Evolutionary conservation across 2,329 filamentous ascomycete species (phyloP).

Genomic region (Plenodomus tracheiphilus): DNA sequence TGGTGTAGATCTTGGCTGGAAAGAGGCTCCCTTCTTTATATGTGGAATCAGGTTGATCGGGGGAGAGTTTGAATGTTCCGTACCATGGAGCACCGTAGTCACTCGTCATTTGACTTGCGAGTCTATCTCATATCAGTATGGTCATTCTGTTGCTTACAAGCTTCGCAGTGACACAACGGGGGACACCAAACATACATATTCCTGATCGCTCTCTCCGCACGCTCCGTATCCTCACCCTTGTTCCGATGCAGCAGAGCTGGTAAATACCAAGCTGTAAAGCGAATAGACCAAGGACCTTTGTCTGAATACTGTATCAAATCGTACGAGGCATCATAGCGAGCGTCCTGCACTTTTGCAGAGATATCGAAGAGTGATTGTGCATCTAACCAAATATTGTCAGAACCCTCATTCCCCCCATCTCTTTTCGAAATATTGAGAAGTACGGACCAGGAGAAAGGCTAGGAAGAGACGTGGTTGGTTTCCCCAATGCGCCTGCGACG

Average conservation of each 20-base stretch:
- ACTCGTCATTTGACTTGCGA: slow-evolving; percentile 39
- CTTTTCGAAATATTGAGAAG: no score
- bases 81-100: slow-evolving; percentile 49
- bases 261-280: slow-evolving; percentile 52
- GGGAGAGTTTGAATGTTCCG: slow-evolving; percentile 48
- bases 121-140: neutral
- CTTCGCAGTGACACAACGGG: no score
- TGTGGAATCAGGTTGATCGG: slow-evolving; percentile 46
- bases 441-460: no score
- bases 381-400: neutral
- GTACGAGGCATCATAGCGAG: slow-evolving; percentile 48
- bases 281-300: slow-evolving; percentile 48
- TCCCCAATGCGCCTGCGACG: no score
- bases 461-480: no score
- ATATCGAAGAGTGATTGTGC: slow-evolving; percentile 20
- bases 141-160: neutral
- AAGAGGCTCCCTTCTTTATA: slow-evolving; percentile 30
- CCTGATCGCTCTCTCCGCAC: slow-evolving; percentile 42
- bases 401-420: no score
- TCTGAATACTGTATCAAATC: slow-evolving; percentile 50
- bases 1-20: slow-evolving; percentile 31
- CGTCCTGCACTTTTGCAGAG: slow-evolving; percentile 31
- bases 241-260: slow-evolving; percentile 45
- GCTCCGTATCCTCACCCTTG: slow-evolving; percentile 40
- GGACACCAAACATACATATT: slow-evolving; percentile 24